phyloP scores from a whole-genome alignment of 805 yeast genomes.

The Monosporozyma unispora region DNA sequence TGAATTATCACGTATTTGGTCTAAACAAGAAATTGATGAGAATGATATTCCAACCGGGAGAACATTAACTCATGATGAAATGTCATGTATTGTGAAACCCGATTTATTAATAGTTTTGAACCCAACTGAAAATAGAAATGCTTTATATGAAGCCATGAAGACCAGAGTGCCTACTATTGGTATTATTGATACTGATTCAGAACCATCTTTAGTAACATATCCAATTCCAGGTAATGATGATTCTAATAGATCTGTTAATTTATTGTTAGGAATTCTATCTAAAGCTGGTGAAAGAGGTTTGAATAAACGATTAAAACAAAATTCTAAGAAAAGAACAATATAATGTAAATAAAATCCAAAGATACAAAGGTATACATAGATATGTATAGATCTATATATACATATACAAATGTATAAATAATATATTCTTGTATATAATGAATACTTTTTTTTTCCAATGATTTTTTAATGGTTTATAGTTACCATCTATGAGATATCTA shows the following conservation, averaged over 20 bases:
- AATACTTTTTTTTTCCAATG: neutral
- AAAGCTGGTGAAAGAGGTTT: conserved; percentile 80
- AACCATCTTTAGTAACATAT: conserved; percentile 81
- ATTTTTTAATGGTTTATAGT: neutral
- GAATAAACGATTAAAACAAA: conserved; percentile 37
- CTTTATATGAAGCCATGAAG: conserved; percentile 71
- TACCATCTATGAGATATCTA: neutral
- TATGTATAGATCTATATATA: neutral
- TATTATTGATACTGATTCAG: conserved; percentile 86
- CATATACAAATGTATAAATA: neutral
- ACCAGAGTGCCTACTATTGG: conserved; percentile 89
- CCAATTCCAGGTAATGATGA: conserved; percentile 97
- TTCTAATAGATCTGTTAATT: conserved; percentile 67
- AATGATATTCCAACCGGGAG: conserved; percentile 58
- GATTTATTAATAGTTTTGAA: conserved; percentile 81
- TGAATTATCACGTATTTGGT: conserved; percentile 50
- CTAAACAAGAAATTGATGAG: conserved; percentile 70
- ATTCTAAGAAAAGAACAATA: neutral
- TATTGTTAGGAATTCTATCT: conserved; percentile 75
- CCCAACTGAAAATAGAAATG: conserved; percentile 77
- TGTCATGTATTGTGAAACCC: conserved; percentile 61
- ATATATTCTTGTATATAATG: conserved; percentile 1
- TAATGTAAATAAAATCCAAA: neutral
- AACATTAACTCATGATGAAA: conserved; percentile 41
- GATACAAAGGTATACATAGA: neutral